Evolutionary conservation across 306 rosid species (phyloP), one percentile per base, ranked within the genome.

Genomic region (Glycyrrhiza uralensis): DNA sequence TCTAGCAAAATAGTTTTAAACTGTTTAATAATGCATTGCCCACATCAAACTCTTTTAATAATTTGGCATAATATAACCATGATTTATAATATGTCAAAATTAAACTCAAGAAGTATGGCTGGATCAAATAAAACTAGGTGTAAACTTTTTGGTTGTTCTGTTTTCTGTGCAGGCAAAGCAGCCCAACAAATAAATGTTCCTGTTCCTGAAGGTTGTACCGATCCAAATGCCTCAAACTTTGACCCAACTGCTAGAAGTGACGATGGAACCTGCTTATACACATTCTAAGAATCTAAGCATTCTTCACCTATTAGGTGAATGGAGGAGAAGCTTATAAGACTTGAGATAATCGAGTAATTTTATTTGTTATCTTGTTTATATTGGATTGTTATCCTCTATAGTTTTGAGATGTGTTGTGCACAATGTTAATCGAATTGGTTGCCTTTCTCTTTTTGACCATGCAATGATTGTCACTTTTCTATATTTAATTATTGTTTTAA

Each of bases 181-280:
- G 96, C 93, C 0, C 92, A 87, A n/a, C 92, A 89, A 74, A 73
- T 88, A 39, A 39, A 9, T 17, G 1, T 89, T 77, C 96, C 90
- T 2, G 66, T 89, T 50, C 90, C 94, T 18, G 90, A 84, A 81
- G 92, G 90, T 20, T 88, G 92, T 47, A 89, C 92, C 5, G 93
- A 92, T 80, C 93, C 73, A 62, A 86, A 13, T 75, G 97, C 88
- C 28, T 0, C 1, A 35, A 92, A 87, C 85, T 92, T 73, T 52
- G 94, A 86, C 68, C 96, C 98, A 72, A 92, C 88, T 46, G 94
- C 96, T 13, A 88, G 92, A 78, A 92, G 93, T 69, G 96, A 92
- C 66, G 92, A 92, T 82, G 95, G 96, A 44, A 83, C 76, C 73
- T 92, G 94, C 74, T 11, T 28, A 24, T 88, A 81, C 82, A 67